A percentile compares a stretch with the other conserved stretches of the same genome.
Evolutionary conservation across 768 basidiomycete genomes (phyloP).

Genomic region (Leccinum longicurvipes): DNA sequence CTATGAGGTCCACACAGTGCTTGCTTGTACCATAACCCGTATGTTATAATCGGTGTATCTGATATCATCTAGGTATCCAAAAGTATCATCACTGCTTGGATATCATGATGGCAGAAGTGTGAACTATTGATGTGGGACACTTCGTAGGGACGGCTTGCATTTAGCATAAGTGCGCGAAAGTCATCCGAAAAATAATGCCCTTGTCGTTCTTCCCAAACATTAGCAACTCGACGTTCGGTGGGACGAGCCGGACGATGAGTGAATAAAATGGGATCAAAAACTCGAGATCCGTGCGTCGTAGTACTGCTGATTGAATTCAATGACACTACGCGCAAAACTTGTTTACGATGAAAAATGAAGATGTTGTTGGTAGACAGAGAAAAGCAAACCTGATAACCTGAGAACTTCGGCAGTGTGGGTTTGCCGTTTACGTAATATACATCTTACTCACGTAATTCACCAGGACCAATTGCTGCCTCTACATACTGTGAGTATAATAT

Average conservation of each 20-base stretch:
- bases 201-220: conserved; percentile 44
- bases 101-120: background rate
- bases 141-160: background rate
- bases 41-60: background rate
- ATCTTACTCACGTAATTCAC: too few species aligned
- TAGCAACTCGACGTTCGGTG: conserved; percentile 52
- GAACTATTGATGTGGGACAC: background rate
- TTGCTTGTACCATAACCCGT: background rate
- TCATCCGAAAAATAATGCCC: conserved; percentile 58
- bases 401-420: too few species aligned
- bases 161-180: conserved; percentile 17
- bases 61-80: background rate
- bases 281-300: background rate
- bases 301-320: background rate
- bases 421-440: background rate
- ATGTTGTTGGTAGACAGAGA: background rate
- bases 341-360: background rate
- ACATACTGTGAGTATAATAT: too few species aligned
- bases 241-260: conserved; percentile 42
- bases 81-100: background rate
- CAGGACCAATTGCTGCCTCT: too few species aligned
- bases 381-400: background rate
- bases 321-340: background rate
- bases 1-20: too few species aligned
- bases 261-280: conserved; percentile 38